These are phyloP conservation scores for Mycosphaerella sp. DNA, from an alignment of 2,329 filamentous ascomycete genomes.

Conservation along the genomic window DNA sequence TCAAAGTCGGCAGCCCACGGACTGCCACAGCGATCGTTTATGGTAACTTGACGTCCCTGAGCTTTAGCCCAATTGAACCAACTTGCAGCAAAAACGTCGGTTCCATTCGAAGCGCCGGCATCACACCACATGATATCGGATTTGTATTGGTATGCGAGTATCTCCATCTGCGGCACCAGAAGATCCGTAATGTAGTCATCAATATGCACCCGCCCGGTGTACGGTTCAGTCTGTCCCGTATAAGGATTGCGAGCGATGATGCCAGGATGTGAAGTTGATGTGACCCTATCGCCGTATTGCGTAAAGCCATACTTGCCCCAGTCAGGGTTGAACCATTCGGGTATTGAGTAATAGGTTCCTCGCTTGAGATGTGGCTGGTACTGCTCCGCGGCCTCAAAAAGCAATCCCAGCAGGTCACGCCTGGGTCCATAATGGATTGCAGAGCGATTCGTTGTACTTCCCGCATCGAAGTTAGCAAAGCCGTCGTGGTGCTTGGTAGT, in stretches of 20 bases:
- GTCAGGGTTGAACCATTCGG: conserved; percentile 48
- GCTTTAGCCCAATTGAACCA: conserved; percentile 41
- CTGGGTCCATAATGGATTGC: conserved; percentile 40
- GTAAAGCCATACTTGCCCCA: conserved; percentile 28
- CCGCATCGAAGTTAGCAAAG: conserved; percentile 43
- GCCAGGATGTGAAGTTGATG: background rate
- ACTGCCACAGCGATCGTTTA: conserved; percentile 7
- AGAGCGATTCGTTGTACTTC: conserved; percentile 37
- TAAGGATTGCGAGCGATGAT: conserved; percentile 17
- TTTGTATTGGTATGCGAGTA: conserved; percentile 40
- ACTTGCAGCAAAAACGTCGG: conserved; percentile 25
- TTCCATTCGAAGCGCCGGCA: conserved; percentile 31
- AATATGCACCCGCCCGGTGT: conserved; percentile 29
- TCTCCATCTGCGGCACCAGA: conserved; percentile 45
- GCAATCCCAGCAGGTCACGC: conserved; percentile 40
- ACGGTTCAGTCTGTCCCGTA: conserved; percentile 28
- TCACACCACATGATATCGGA: conserved; percentile 50
- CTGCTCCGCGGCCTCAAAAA: conserved; percentile 40
- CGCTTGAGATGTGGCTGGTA: conserved; percentile 35
- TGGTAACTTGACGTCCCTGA: conserved; percentile 11
- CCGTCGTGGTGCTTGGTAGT: conserved; percentile 48
- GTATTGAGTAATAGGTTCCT: conserved; percentile 47
- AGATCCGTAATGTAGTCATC: conserved; percentile 42
- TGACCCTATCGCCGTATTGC: conserved; percentile 30
- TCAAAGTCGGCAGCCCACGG: conserved; percentile 1